Evolutionary conservation across 768 basidiomycete genomes (phyloP).

Genomic region (Mycena kentingensis): DNA sequence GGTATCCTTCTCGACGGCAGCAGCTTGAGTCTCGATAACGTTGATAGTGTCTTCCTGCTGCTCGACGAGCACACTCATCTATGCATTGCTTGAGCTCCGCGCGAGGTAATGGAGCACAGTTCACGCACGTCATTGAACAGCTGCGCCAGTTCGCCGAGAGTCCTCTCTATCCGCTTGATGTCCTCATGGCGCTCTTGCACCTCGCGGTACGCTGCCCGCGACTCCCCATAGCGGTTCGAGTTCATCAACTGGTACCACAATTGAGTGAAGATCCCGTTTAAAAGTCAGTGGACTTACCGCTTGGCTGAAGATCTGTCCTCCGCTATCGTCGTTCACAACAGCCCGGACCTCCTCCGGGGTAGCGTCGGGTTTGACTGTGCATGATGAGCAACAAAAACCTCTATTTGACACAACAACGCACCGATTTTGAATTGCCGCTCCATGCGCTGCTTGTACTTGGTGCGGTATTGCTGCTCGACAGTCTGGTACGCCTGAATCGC

Average conservation of each 20-base stretch:
- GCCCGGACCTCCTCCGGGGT: conserved; percentile 84
- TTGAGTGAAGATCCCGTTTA: conserved; percentile 4
- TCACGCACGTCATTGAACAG: conserved; percentile 89
- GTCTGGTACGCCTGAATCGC: conserved; percentile 83
- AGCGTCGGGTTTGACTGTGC: conserved; percentile 86
- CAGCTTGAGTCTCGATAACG: conserved; percentile 78
- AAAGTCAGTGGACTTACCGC: conserved; percentile 51
- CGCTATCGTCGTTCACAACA: conserved; percentile 82
- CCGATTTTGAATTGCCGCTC: conserved; percentile 89
- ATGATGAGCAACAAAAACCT: not conserved
- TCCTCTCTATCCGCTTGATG: conserved; percentile 92
- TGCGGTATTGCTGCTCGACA: conserved; percentile 78
- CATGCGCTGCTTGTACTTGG: conserved; percentile 78
- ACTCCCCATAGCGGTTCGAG: conserved; percentile 88
- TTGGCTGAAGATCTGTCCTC: conserved; percentile 87
- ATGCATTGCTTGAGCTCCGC: conserved; percentile 1
- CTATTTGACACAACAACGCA: conserved; percentile 30
- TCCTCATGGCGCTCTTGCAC: conserved; percentile 98
- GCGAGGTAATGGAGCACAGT: not conserved
- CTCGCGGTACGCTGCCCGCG: conserved; percentile 88
- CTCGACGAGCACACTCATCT: conserved; percentile 95
- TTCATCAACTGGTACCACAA: conserved; percentile 82
- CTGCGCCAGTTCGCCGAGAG: conserved; percentile 89
- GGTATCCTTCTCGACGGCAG: conserved; percentile 75
- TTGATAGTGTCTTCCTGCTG: conserved; percentile 91